Conservation (phyloP, 768 basidiomycete species). For the Candolleomyces efflorescens region DNA sequence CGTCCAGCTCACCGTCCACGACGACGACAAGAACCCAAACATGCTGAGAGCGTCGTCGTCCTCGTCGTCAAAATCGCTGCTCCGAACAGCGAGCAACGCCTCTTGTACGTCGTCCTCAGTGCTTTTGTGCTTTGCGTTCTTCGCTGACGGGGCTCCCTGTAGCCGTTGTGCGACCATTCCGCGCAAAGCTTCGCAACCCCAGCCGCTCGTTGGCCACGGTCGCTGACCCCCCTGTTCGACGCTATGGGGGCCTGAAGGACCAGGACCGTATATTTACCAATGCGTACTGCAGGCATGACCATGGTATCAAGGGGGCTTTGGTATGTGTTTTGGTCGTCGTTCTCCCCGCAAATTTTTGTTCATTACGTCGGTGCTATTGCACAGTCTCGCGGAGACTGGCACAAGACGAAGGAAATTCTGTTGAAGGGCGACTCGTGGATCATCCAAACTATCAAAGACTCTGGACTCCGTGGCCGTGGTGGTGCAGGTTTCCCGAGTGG, state of each 20-base stretch:
- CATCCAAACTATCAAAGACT: constrained; percentile 94
- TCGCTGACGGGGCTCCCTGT: constrained; percentile 2
- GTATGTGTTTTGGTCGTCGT: constrained; percentile 36
- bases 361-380: background rate
- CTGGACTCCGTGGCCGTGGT: constrained; percentile 91
- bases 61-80: constrained; percentile 32
- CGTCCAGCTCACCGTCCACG: constrained; percentile 21
- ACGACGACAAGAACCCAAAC: constrained; percentile 24
- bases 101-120: constrained; percentile 20
- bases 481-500: constrained; percentile 97
- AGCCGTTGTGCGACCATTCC: constrained; percentile 27
- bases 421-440: constrained; percentile 97
- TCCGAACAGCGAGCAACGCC: constrained; percentile 24
- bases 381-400: constrained; percentile 95
- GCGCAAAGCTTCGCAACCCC: constrained; percentile 30
- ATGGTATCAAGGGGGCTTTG: constrained; percentile 88
- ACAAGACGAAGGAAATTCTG: constrained; percentile 94
- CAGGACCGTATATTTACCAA: constrained; percentile 95
- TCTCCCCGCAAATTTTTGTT: background rate
- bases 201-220: constrained; percentile 64
- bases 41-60: constrained; percentile 32
- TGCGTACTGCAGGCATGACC: constrained; percentile 82
- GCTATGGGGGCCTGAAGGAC: constrained; percentile 92
- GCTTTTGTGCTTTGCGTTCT: background rate
- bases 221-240: constrained; percentile 80